These are phyloP conservation scores for Lecanoromycetidae sp. DNA, from an alignment of 2,329 filamentous ascomycete species.

Conservation along the genomic window DNA sequence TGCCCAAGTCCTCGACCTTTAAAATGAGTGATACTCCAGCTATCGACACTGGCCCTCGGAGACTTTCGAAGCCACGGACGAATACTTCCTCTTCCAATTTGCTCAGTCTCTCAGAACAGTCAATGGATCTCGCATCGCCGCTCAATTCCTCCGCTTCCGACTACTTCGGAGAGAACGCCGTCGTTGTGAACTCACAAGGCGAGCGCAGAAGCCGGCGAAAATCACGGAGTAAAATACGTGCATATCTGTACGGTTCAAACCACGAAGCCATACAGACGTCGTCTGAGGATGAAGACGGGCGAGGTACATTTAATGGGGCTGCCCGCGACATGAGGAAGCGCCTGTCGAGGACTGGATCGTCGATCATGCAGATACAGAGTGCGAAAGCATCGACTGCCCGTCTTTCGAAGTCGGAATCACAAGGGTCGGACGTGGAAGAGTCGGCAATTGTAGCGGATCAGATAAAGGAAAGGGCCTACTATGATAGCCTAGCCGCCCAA, in stretches of 20 bases:
- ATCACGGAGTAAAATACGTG: conserved; percentile 14
- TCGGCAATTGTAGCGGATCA: conserved; percentile 9
- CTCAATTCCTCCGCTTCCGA: conserved; percentile 6
- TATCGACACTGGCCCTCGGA: not conserved
- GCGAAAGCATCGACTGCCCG: conserved; percentile 12
- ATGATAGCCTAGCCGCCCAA: conserved; percentile 16
- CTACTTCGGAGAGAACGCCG: conserved; percentile 12
- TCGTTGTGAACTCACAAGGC: conserved; percentile 12
- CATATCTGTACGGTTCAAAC: conserved; percentile 15
- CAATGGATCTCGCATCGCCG: conserved; percentile 1
- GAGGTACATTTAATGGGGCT: conserved; percentile 3
- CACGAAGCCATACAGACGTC: conserved; percentile 9
- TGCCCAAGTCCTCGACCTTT: not conserved
- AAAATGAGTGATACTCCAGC: not conserved
- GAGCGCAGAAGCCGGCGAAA: conserved; percentile 16
- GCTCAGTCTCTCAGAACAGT: conserved; percentile 1
- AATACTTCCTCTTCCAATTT: conserved; percentile 9
- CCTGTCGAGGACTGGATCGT: conserved; percentile 14
- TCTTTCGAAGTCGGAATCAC: conserved; percentile 8
- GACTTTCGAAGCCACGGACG: conserved; percentile 14
- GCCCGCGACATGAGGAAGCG: conserved; percentile 13
- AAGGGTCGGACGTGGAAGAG: conserved; percentile 11
- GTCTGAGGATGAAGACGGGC: conserved; percentile 15
- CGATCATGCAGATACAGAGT: conserved; percentile 10
- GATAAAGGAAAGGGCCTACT: conserved; percentile 17